These are phyloP conservation scores for Glycine soja DNA, from an alignment of 306 rosid species.

Conservation along the genomic window DNA sequence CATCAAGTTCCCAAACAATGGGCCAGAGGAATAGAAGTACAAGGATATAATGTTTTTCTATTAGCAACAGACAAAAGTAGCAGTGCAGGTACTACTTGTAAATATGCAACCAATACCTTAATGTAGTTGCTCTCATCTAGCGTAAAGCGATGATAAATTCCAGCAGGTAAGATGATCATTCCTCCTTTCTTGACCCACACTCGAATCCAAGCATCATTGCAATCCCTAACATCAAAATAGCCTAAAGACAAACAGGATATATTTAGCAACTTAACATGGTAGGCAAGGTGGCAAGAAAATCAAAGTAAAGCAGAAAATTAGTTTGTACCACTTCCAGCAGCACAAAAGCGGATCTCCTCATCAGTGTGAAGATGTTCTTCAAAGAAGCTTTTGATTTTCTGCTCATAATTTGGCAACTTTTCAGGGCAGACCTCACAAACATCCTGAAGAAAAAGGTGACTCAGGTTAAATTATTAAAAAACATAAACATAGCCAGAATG, in stretches of 20 bases:
- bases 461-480: slow-evolving; percentile 37
- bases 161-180: slow-evolving; percentile 96
- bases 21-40: neutral
- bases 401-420: slow-evolving; percentile 92
- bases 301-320: slow-evolving; percentile 21
- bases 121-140: slow-evolving; percentile 87
- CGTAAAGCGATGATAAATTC: slow-evolving; percentile 97
- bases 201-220: slow-evolving; percentile 88
- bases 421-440: slow-evolving; percentile 93
- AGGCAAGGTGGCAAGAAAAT: slow-evolving; percentile 4
- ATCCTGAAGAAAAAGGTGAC: slow-evolving; percentile 64
- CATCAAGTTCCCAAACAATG: slow-evolving; percentile 4
- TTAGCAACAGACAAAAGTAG: slow-evolving; percentile 1
- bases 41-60: slow-evolving; percentile 3
- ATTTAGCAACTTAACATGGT: slow-evolving; percentile 42
- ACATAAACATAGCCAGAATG: slow-evolving; percentile 20
- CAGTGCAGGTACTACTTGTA: neutral
- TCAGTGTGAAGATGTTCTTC: slow-evolving; percentile 98
- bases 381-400: slow-evolving; percentile 85
- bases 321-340: slow-evolving; percentile 88
- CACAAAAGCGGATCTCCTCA: slow-evolving; percentile 93
- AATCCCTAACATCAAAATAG: slow-evolving; percentile 94
- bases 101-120: slow-evolving; percentile 67
- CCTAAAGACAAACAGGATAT: slow-evolving; percentile 61
- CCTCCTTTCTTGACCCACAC: slow-evolving; percentile 95